A percentile compares a stretch with the other conserved stretches of the same genome.
phyloP scores from a whole-genome alignment of 2,329 filamentous ascomycete species.

The Pseudogymnoascus sp. region DNA sequence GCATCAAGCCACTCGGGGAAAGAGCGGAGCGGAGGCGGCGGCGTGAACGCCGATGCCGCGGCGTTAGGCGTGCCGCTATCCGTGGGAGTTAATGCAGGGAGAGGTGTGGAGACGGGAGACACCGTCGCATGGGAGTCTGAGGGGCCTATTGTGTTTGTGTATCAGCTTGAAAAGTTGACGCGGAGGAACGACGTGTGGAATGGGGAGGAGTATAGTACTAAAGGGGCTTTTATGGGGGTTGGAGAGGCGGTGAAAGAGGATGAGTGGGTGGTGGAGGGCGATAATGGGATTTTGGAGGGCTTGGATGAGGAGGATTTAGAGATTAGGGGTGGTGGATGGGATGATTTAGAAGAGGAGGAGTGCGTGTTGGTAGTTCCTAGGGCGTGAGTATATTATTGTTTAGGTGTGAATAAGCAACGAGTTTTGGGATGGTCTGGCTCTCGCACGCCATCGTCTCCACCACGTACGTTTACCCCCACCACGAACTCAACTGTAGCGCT shows the following conservation, averaged over 20 bases:
- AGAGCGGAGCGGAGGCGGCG: neutral
- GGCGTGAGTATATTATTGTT: neutral
- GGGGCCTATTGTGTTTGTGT: neutral
- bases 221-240: neutral
- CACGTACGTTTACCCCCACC: neutral
- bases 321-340: neutral
- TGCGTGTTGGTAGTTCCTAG: neutral
- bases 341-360: neutral
- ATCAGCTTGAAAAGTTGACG: neutral
- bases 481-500: neutral
- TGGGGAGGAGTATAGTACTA: neutral
- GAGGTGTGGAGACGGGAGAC: neutral
- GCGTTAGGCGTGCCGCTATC: neutral
- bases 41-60: neutral
- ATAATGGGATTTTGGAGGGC: neutral
- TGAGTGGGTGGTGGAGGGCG: neutral
- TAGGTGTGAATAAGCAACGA: neutral
- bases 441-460: conserved; percentile 1
- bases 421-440: neutral
- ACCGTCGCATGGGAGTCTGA: neutral
- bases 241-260: neutral
- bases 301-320: neutral
- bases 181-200: neutral
- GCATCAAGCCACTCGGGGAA: neutral
- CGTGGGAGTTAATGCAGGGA: neutral